Conservation (phyloP, 768 basidiomycete species). For the Melanogaster broomeanus region DNA sequence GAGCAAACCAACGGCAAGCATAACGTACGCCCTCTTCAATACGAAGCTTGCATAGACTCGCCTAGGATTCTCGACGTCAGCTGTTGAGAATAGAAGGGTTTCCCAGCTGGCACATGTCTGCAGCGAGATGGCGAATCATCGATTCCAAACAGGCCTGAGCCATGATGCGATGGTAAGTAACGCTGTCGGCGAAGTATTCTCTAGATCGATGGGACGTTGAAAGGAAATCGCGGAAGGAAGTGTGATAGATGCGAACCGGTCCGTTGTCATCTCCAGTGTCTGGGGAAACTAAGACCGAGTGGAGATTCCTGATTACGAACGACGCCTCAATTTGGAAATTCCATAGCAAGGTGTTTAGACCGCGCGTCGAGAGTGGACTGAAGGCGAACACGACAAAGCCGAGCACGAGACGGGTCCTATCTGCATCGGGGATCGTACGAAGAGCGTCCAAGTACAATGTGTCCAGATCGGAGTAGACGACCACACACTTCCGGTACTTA, state of each 20-base stretch:
- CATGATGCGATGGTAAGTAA: constrained; percentile 11
- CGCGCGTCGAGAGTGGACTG: constrained; percentile 11
- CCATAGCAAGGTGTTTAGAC: constrained; percentile 12
- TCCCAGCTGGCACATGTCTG: constrained; percentile 13
- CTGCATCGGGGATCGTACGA: constrained; percentile 6
- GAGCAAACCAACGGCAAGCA: constrained; percentile 21
- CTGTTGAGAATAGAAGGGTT: constrained; percentile 12
- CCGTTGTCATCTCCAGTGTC: constrained; percentile 7
- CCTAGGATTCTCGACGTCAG: constrained; percentile 14
- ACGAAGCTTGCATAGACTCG: constrained; percentile 8
- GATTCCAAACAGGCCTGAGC: constrained; percentile 14
- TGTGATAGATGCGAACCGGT: constrained; percentile 18
- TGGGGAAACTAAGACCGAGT: constrained; percentile 15
- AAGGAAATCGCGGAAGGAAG: constrained; percentile 24
- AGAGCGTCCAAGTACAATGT: constrained; percentile 16
- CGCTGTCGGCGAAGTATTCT: constrained; percentile 13
- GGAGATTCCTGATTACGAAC: constrained; percentile 11
- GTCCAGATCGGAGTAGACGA: constrained; percentile 14
- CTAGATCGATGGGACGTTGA: constrained; percentile 12
- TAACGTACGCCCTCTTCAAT: constrained; percentile 17
- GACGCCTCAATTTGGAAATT: constrained; percentile 4
- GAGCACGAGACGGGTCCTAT: constrained; percentile 9
- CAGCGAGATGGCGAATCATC: constrained; percentile 14
- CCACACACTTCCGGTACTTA: constrained; percentile 1
- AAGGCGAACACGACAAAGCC: constrained; percentile 16